Evolutionary conservation across 768 basidiomycete species (phyloP), one percentile per base, ranked within the genome.

Genomic region (Pholiota molesta): DNA sequence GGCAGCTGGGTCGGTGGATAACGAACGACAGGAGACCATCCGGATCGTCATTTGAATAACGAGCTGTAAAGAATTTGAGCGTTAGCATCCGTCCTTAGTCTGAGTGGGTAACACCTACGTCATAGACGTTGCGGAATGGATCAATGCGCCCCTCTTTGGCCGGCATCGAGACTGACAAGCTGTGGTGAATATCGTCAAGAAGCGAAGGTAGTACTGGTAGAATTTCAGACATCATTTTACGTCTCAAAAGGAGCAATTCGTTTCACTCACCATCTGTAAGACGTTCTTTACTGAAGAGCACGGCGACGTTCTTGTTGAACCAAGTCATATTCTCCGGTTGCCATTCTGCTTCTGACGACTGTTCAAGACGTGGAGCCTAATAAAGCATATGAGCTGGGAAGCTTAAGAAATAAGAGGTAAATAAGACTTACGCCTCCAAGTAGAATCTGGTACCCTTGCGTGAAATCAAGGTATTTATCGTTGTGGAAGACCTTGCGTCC

Each of bases 21-120:
- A 68, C 42, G 78, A 77, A 10, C 63, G 58, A 56, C 77, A 78
- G 5, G 72, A 72, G 16, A 70, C 69, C 74, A 78, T 72, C 26
- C 77, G 68, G 14, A 75, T 67, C 0, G 75, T 77, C 71, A 78
- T 72, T 65, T 74, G 75, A 63, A 77, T 74, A 1, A 75, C 71
- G 44, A 76, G 68, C 76, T 78, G 26, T 1, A 11, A 11, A 26
- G 2, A 10, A 26, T 26, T 2, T 19, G 19, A 11, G 7, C 11
- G 35, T 37, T 5, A 37, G 14, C 8, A 28, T 8, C 8, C 23
- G 13, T 13, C n/a, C 11, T 10, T 4, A 1, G 14, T 8, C 2
- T 26, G 23, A 2, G 13, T 26, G 0, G 47, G 1, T 49, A 62
- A 49, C 19, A 60, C 58, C 21, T 57, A 76, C 76, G 49, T 76